A percentile compares a stretch with the other conserved stretches of the same genome.
phyloP scores from a whole-genome alignment of 148 eudicot genomes.

The Silene conica region DNA sequence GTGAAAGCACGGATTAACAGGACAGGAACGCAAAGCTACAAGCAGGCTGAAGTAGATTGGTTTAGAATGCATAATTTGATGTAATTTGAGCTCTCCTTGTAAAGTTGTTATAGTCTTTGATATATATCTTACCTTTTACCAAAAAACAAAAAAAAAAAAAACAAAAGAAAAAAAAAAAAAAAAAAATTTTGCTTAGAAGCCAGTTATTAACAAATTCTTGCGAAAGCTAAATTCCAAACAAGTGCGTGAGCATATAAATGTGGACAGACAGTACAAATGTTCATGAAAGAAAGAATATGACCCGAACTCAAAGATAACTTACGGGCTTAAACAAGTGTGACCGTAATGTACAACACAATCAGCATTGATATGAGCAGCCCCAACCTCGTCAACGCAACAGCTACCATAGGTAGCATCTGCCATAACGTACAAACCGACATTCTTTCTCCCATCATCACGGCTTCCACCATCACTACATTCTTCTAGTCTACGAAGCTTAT shows the following conservation, averaged over 20 bases:
- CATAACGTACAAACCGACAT: slow-evolving; percentile 79
- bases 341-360: slow-evolving; percentile 90
- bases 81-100: no score
- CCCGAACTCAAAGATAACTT: slow-evolving; percentile 27
- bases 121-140: no score
- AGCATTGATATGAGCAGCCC: slow-evolving; percentile 86
- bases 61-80: no score
- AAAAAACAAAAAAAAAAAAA: no score
- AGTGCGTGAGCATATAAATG: background rate
- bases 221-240: background rate
- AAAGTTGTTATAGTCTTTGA: no score
- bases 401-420: slow-evolving; percentile 94
- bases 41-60: no score
- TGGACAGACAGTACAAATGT: background rate
- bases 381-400: slow-evolving; percentile 95
- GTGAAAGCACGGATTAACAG: no score
- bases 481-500: slow-evolving; percentile 36
- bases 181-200: background rate
- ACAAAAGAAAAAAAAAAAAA: no score
- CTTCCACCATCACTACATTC: slow-evolving; percentile 22
- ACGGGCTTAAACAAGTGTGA: slow-evolving; percentile 93
- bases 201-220: background rate
- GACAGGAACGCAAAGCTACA: no score
- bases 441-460: slow-evolving; percentile 27
- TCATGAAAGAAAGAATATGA: background rate